Percentiles rank a stretch among this genome's conserved stretches.
These are phyloP conservation scores for Dispira simplex DNA, from an alignment of 192 early-diverging fungal genomes.

Conservation along the genomic window DNA sequence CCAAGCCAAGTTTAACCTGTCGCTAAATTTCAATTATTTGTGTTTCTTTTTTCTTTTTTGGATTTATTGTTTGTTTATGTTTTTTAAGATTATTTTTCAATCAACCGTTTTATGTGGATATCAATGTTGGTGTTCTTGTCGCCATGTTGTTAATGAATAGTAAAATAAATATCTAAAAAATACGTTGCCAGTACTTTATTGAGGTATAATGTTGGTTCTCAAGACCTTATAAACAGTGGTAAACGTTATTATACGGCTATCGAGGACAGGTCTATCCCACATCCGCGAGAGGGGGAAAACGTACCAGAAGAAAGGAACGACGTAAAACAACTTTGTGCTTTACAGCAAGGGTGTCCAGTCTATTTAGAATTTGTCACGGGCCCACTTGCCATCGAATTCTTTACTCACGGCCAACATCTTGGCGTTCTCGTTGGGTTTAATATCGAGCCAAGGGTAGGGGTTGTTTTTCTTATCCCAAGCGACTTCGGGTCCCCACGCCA, in stretches of 20 bases:
- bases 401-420: conserved; percentile 2
- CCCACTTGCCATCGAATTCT: conserved; percentile 1
- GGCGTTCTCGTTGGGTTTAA: conserved; percentile 7
- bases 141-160: not conserved
- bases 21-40: not conserved
- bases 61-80: not conserved
- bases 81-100: not conserved
- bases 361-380: conserved; percentile 2
- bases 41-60: not conserved
- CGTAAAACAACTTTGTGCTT: too few species aligned
- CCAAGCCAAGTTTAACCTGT: not conserved
- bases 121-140: not conserved
- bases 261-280: not conserved
- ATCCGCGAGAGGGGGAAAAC: not conserved
- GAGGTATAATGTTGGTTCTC: not conserved
- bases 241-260: not conserved
- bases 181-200: not conserved
- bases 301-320: not conserved
- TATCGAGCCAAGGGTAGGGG: conserved; percentile 12
- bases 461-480: conserved; percentile 18
- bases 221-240: not conserved
- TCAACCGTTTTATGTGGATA: not conserved
- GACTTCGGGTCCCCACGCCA: conserved; percentile 16
- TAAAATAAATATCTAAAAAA: not conserved
- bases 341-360: too few species aligned